These are phyloP conservation scores for Castanea crenata DNA, from an alignment of 306 rosid species.

Conservation along the genomic window DNA sequence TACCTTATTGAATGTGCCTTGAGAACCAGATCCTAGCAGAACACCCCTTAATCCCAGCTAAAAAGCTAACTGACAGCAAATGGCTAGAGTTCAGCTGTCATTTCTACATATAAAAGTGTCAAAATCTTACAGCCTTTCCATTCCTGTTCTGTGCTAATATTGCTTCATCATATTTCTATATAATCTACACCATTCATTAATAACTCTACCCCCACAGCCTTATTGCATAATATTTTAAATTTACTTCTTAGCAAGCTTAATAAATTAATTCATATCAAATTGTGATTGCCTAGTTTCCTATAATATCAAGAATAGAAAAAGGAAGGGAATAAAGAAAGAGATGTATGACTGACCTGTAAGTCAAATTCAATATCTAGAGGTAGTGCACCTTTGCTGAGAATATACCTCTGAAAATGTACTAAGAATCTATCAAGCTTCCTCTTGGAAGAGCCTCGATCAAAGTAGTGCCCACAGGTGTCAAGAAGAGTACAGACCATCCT, in stretches of 20 bases:
- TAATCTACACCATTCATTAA: not conserved
- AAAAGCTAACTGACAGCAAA: not conserved
- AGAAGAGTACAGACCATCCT: conserved; percentile 93
- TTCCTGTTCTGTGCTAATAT: not conserved
- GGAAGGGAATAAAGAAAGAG: not conserved
- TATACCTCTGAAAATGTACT: conserved; percentile 80
- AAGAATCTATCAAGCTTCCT: conserved; percentile 90
- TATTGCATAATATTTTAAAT: not conserved
- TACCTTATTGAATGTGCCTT: not conserved
- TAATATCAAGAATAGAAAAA: not conserved
- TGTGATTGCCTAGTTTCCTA: not conserved
- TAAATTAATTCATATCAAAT: not conserved
- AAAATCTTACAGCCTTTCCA: not conserved
- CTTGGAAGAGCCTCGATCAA: conserved; percentile 97
- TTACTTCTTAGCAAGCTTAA: not conserved
- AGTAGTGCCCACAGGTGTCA: conserved; percentile 98
- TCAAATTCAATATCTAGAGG: conserved; percentile 96
- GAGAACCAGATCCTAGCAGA: not conserved
- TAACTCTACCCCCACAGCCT: not conserved
- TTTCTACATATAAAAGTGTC: not conserved
- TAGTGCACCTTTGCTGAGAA: conserved; percentile 83
- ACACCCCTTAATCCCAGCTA: not conserved
- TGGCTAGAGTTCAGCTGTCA: not conserved
- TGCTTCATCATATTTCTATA: not conserved
- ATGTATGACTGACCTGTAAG: conserved; percentile 67